Base-by-base conservation (phyloP, 2,329 filamentous ascomycete species). In the Talaromyces sp. region DNA sequence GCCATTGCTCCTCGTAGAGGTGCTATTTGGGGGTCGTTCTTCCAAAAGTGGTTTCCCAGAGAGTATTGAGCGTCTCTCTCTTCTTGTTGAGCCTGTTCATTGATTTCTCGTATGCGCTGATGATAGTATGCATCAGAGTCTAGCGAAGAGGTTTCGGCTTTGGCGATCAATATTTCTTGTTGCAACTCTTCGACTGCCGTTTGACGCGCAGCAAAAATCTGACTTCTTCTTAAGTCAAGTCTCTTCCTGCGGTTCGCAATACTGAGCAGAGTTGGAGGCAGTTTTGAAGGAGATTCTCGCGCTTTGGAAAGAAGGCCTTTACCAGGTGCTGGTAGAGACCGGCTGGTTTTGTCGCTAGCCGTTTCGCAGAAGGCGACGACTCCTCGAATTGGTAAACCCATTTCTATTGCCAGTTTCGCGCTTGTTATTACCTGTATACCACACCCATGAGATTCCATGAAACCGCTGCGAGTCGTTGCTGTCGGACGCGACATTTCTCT, bases 41-140 rank as follows among this genome's bases (percentile, higher is more conserved):
- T 97, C 94, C 94, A 99, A 85, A 99, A 99, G 79, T 89, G 91
- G 83, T 99, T 97, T 73, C 94, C 94, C 68, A 96, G 86, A 97
- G 43, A 19, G 11, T 21, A 48, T 54, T 54, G 31, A 3, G n/a
- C 31, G 17, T 54, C 26, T 14, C 31, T 14, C n/a, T 54, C 31
- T 26, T 29, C 51, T 11, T 54, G 26, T 24, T 24, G 31, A 29
- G 51, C 26, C 51, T 35, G 51, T 21, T 35, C 51, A 21, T 54
- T 26, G 14, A 54, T 35, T 94, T 31, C 92, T 93, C 27, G 90
- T 85, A 65, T 94, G 85, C 79, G 97, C 93, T 68, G 96, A 91
- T 66, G 94, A 89, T 41, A 99, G 83, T 73, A 92, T 12, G 43
- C 43, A 11, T 48, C 21, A 24, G 43, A 48, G 19, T 48, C 21